Evolutionary conservation across 371 early-diverging fungal species (phyloP), one percentile per base, ranked within the genome.

Genomic region (Rhizopus microsporus): DNA sequence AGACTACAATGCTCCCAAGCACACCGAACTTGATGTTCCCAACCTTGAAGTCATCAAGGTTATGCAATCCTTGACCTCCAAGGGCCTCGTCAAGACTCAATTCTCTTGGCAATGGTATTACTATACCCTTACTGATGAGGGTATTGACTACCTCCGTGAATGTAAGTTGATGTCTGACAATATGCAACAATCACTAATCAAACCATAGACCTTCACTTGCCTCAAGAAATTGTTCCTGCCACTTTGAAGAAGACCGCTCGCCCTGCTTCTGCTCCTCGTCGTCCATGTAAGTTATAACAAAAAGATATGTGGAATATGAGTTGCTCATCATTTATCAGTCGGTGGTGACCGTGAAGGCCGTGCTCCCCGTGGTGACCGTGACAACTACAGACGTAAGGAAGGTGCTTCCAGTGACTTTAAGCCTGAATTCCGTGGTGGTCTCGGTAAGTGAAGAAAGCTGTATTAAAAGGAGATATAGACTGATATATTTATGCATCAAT

Each of bases 31-130:
- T 69, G 86, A 89, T 63, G 96, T 99, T 54, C 93, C 96, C 66
- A 98, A 99, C 90, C 85, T 97, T 49, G 88, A 98, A 77, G 99
- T 98, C 75, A 94, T 98, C 89, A 99, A 97, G 90, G 91, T 96
- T 59, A 85, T 97, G 71, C 97, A 96, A 87, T 95, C 94, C 59
- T 86, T 98, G 76, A 82, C 87, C 77, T 98, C 98, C 67, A 90
- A 88, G 72, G 96, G 94, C 68, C 90, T 77, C 62, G 97, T 98
- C 81, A 93, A 88, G 83, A 92, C 92, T 68, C 91, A 89, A 75
- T 99, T 99, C 92, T 94, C 94, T 69, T 99, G 99, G 99, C 97
- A 96, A 75, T 93, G 93, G 88, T 98, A 92, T 85, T 99, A 99
- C 92, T 98, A 97, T 86, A 92, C 89, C 77, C 85, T 99, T 71